Evolutionary conservation across 2,329 filamentous ascomycete genomes (phyloP).

Genomic region (Nigrospora sphaerica): DNA sequence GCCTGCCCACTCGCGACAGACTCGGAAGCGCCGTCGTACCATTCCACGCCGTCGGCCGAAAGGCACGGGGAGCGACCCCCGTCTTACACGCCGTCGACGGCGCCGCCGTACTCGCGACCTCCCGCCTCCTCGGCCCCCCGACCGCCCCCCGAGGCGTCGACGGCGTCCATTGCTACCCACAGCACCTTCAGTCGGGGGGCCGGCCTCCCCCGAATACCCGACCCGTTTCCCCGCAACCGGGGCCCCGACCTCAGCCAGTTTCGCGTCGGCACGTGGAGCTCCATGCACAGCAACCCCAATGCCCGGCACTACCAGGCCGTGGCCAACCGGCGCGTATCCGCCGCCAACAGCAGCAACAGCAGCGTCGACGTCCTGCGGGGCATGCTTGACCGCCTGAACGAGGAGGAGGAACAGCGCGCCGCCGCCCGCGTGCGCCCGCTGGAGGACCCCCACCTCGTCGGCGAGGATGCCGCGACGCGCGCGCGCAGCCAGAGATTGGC

Average conservation of each 20-base stretch:
- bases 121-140: slow-evolving; percentile 11
- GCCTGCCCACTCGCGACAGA: slow-evolving; percentile 26
- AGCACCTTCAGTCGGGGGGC: slow-evolving; percentile 22
- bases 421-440: slow-evolving; percentile 37
- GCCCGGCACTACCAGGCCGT: slow-evolving; percentile 57
- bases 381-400: slow-evolving; percentile 14
- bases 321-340: slow-evolving; percentile 49
- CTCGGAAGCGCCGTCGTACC: slow-evolving; percentile 60
- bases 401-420: slow-evolving; percentile 5
- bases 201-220: slow-evolving; percentile 45
- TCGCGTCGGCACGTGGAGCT: slow-evolving; percentile 53
- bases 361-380: slow-evolving; percentile 11
- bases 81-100: slow-evolving; percentile 7
- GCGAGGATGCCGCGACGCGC: slow-evolving; percentile 53
- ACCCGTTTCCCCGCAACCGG: slow-evolving; percentile 25
- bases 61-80: slow-evolving; percentile 34
- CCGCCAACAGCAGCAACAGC: slow-evolving; percentile 18
- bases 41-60: slow-evolving; percentile 45
- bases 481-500: slow-evolving; percentile 50
- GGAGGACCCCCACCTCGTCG: slow-evolving; percentile 62
- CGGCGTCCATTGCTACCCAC: slow-evolving; percentile 18
- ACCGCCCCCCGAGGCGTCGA: slow-evolving; percentile 26
- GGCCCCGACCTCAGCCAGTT: slow-evolving; percentile 39
- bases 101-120: slow-evolving; percentile 10
- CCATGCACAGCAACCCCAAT: slow-evolving; percentile 44